These are phyloP conservation scores for Cymbopogon flexuosus DNA, from an alignment of 202 grass and related monocot genomes.

Conservation along the genomic window DNA sequence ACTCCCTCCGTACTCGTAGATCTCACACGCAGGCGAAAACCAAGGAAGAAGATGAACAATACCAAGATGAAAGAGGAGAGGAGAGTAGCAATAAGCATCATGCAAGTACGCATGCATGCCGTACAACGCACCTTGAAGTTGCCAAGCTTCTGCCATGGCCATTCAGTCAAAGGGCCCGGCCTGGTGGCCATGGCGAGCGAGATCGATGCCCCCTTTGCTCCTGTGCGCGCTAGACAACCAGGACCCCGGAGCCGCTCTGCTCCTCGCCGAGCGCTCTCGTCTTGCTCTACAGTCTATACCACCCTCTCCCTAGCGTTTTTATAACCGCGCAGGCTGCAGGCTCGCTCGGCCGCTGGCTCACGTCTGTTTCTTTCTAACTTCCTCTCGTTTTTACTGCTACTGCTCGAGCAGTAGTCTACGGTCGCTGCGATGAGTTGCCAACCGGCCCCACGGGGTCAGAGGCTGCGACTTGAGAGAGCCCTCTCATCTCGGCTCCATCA, in stretches of 20 bases:
- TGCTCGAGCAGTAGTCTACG: too few relatives aligned
- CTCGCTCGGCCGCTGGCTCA: background rate
- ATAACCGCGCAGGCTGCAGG: background rate
- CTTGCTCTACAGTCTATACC: background rate
- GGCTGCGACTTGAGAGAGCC: too few relatives aligned
- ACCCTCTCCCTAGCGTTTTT: background rate
- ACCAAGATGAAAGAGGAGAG: background rate
- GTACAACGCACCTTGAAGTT: slow-evolving; percentile 67
- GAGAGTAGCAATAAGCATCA: too few relatives aligned
- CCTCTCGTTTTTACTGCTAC: too few relatives aligned
- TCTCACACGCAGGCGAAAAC: background rate
- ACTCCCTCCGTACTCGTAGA: too few relatives aligned
- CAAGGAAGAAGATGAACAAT: background rate
- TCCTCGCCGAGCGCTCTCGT: background rate
- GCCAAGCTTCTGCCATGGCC: slow-evolving; percentile 81
- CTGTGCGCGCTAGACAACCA: background rate
- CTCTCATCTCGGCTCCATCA: too few relatives aligned
- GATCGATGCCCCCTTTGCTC: background rate
- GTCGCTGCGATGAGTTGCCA: too few relatives aligned
- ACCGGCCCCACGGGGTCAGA: too few relatives aligned
- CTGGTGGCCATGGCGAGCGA: slow-evolving; percentile 58
- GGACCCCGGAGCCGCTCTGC: too few relatives aligned
- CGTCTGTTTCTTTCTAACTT: too few relatives aligned
- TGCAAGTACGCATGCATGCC: too few relatives aligned
- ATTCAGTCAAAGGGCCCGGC: slow-evolving; percentile 77